Evolutionary conservation across 371 early-diverging fungal genomes (phyloP).

Genomic region (Neoconidiobolus thromboides): DNA sequence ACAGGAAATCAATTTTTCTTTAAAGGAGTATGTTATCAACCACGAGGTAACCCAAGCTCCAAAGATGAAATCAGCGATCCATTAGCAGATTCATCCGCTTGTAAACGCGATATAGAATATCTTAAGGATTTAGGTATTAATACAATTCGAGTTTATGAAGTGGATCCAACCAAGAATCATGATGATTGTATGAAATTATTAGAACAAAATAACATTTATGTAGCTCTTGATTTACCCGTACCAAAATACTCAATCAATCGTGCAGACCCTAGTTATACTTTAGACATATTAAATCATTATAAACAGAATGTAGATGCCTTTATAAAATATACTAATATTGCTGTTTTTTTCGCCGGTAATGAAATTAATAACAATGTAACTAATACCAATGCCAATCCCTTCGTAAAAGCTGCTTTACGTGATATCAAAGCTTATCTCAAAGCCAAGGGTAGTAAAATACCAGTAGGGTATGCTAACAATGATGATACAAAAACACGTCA

Average conservation of each 20-base stretch:
- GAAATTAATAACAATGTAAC: conserved; percentile 52
- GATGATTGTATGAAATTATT: conserved; percentile 56
- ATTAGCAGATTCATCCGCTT: conserved; percentile 32
- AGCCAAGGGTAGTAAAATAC: conserved; percentile 27
- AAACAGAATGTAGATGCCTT: conserved; percentile 44
- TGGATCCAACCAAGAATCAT: conserved; percentile 35
- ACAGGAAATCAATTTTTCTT: conserved; percentile 56
- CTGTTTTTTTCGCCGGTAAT: conserved; percentile 62
- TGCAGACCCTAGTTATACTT: conserved; percentile 38
- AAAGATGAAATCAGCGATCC: conserved; percentile 55
- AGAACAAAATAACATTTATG: conserved; percentile 44
- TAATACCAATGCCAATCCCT: conserved; percentile 46
- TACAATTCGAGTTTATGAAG: conserved; percentile 58
- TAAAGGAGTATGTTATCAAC: conserved; percentile 65
- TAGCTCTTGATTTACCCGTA: conserved; percentile 44
- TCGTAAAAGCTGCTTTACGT: conserved; percentile 50
- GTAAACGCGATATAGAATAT: conserved; percentile 40
- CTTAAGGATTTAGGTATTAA: conserved; percentile 54
- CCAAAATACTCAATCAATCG: conserved; percentile 45
- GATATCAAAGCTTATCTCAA: conserved; percentile 47
- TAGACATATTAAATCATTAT: conserved; percentile 29
- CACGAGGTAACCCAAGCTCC: conserved; percentile 19
- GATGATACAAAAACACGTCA: conserved; percentile 52
- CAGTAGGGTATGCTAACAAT: conserved; percentile 66
- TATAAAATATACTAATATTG: conserved; percentile 34